Evolutionary conservation across 768 basidiomycete genomes (phyloP).

Genomic region (Naganishia randhawae): DNA sequence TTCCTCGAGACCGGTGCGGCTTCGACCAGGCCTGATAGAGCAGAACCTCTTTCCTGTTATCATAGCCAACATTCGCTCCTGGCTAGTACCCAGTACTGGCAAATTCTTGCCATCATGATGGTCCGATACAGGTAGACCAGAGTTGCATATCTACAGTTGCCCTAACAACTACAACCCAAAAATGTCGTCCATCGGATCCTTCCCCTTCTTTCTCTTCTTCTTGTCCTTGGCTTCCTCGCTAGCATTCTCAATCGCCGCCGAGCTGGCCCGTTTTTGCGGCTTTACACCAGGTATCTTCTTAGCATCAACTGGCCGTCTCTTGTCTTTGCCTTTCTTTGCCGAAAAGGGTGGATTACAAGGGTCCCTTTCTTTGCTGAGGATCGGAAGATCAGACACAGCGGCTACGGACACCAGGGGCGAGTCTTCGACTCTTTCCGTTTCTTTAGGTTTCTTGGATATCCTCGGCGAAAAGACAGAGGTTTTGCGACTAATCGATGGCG

Average conservation of each 20-base stretch:
- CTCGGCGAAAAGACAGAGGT: no score
- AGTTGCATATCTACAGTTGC: not conserved
- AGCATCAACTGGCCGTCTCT: not conserved
- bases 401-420: not conserved
- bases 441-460: not conserved
- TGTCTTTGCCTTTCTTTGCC: not conserved
- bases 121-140: no score
- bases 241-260: not conserved
- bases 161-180: not conserved
- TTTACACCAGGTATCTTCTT: not conserved
- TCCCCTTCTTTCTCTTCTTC: conserved; percentile 13
- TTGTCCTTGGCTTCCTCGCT: not conserved
- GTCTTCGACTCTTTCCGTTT: not conserved
- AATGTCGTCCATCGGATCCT: conserved; percentile 19
- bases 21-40: no score
- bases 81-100: no score
- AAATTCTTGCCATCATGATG: no score
- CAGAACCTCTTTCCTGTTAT: no score
- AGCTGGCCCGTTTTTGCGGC: not conserved
- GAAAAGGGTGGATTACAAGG: not conserved
- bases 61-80: no score
- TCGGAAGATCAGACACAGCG: not conserved
- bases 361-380: not conserved
- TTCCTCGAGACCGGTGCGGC: no score
- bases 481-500: not conserved